A percentile compares a stretch with the other conserved stretches of the same genome.
Conservation (phyloP, 2,329 filamentous ascomycete genomes). For the Sarocladium strictum region DNA sequence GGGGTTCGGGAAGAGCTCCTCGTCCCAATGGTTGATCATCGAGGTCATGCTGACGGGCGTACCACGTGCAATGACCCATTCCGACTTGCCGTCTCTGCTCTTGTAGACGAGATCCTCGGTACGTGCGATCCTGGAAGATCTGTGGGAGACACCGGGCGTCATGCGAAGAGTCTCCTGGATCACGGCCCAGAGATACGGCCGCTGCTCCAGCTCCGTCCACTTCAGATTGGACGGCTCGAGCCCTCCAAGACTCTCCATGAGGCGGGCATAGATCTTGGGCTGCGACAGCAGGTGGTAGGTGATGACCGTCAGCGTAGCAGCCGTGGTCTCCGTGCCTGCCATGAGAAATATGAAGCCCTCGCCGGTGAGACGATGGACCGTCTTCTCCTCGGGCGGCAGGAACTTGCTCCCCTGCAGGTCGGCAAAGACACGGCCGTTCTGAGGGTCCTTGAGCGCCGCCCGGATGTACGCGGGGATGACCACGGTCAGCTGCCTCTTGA, state of each 20-base stretch:
- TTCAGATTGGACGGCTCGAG: constrained; percentile 16
- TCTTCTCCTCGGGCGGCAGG: constrained; percentile 27
- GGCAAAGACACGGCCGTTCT: constrained; percentile 21
- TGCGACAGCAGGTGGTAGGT: constrained; percentile 20
- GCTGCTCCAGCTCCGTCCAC: constrained; percentile 21
- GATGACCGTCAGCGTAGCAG: constrained; percentile 19
- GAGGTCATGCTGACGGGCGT: constrained; percentile 27
- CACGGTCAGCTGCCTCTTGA: constrained; percentile 21
- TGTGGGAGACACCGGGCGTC: constrained; percentile 23
- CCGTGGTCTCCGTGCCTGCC: constrained; percentile 33
- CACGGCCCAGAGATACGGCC: constrained; percentile 22
- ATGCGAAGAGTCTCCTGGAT: constrained; percentile 24
- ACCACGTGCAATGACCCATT: constrained; percentile 20
- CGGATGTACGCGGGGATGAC: constrained; percentile 19
- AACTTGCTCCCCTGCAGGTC: constrained; percentile 19
- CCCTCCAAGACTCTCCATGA: constrained; percentile 16
- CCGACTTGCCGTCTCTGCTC: constrained; percentile 16
- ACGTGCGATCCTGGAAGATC: constrained; percentile 18
- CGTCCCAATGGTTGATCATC: constrained; percentile 24
- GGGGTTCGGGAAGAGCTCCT: constrained; percentile 25
- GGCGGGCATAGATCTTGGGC: constrained; percentile 15
- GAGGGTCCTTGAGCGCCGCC: constrained; percentile 16
- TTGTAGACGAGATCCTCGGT: constrained; percentile 20
- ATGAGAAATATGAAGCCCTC: constrained; percentile 31
- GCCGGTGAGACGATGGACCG: constrained; percentile 24